Base-by-base conservation (phyloP, 2,329 filamentous ascomycete species). In the Colletotrichum abscissum region DNA sequence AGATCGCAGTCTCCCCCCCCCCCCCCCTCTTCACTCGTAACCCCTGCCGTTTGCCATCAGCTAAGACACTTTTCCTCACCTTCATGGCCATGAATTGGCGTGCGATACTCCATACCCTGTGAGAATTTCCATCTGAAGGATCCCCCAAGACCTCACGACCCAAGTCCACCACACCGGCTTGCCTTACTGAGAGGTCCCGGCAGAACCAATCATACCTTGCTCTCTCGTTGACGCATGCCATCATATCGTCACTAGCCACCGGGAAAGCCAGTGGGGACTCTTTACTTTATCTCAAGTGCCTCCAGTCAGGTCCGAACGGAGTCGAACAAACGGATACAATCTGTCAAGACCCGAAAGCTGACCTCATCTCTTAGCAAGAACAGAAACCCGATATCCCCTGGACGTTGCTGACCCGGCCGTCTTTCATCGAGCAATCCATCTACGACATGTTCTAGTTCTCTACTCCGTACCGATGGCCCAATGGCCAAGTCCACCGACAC, bases 211-310 rank as follows among this genome's bases (percentile, higher is more conserved):
- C 65, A 57, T 26, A 19, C 28, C 12, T 33, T 35, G 60, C 35
- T 35, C n/a, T 42, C 56, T 38, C 64, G 49, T 57, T 33, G 35
- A 72, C 64, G 69, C 69, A 72, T 65, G 64, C 69, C 64, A 68
- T 72, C 35, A 72, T 24, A 46, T 68, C 64, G 64, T 68, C 64
- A 72, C 69, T 70, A 67, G 26, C 16, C 42, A 66, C 55, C 62
- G 62, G 63, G 30, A 55, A 46, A 46, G 52, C 11, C 24, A 26
- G 63, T 67, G 68, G 68, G 12, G 67, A 54, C 7, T 30, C 19
- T 58, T 9, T 22, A 59, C 8, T 70, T 26, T 55, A 49, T 49
- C 19, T 49, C 42, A 22, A 49, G 16, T 42, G 6, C 38, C 16
- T 19, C 38, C 6, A 42, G 38, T 42, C 16, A 19, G 14, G 38